A percentile compares a stretch with the other conserved stretches of the same genome.
Evolutionary conservation across 768 basidiomycete species (phyloP).

Genomic region (Pulveroboletus sp.): DNA sequence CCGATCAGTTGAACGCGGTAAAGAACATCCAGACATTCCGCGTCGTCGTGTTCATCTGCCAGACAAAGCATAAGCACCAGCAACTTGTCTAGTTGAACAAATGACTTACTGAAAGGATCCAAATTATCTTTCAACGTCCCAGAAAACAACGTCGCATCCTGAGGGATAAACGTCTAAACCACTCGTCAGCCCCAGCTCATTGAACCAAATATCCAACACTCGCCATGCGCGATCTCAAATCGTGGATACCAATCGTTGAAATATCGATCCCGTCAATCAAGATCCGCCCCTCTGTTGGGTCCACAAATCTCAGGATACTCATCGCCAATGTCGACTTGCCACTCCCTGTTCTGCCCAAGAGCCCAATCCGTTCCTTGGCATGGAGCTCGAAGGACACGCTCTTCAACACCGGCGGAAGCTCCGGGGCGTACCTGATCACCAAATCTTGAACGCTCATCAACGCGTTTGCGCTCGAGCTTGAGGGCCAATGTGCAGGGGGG

Average conservation of each 20-base stretch:
- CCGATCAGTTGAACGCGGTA: conserved; percentile 76
- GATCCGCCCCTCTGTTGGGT: conserved; percentile 74
- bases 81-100: background rate
- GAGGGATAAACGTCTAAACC: conserved; percentile 72
- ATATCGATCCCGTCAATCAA: conserved; percentile 88
- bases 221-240: conserved; percentile 73
- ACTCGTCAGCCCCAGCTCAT: background rate
- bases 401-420: conserved; percentile 78
- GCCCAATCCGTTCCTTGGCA: conserved; percentile 71
- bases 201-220: conserved; percentile 22
- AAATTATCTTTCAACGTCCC: conserved; percentile 75
- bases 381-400: conserved; percentile 70
- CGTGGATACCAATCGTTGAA: conserved; percentile 79
- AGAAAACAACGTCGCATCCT: conserved; percentile 75
- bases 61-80: background rate
- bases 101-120: conserved; percentile 59
- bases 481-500: conserved; percentile 97
- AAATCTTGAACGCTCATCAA: conserved; percentile 74
- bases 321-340: conserved; percentile 85
- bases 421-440: conserved; percentile 79
- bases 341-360: conserved; percentile 81
- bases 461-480: conserved; percentile 53
- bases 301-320: conserved; percentile 82
- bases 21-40: conserved; percentile 78
- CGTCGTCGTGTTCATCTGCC: conserved; percentile 71